Conservation (phyloP, 2,329 filamentous ascomycete species). For the Ophiostoma sp. region DNA sequence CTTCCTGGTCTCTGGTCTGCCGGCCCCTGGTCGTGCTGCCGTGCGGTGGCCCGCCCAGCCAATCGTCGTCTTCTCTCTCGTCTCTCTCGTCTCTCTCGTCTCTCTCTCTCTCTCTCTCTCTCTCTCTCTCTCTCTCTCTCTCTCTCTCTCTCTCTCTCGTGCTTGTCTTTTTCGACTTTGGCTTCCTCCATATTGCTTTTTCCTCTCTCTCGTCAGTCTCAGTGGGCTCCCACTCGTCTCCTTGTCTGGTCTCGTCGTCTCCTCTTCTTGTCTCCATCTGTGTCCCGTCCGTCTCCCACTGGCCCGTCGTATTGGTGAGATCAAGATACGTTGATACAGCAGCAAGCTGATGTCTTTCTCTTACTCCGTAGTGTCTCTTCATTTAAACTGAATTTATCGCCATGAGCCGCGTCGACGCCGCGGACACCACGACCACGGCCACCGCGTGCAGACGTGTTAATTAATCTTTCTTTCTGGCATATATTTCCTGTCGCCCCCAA, state of each 20-base stretch:
- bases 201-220: not conserved
- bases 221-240: no score
- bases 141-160: not conserved
- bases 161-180: not conserved
- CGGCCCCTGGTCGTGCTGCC: not conserved
- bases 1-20: not conserved
- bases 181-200: not conserved
- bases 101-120: not conserved
- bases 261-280: no score
- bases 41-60: not conserved
- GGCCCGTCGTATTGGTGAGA: no score
- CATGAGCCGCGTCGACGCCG: not conserved
- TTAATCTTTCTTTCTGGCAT: not conserved
- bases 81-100: not conserved
- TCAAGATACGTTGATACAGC: not conserved
- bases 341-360: no score
- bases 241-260: no score
- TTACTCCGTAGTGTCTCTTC: no score
- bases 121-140: not conserved
- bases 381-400: not conserved
- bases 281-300: no score
- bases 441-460: slow-evolving; percentile 7
- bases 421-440: not conserved
- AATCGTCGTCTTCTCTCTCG: not conserved
- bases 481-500: no score